Evolutionary conservation across 257 asterid species (phyloP).

Genomic region (Rhazya stricta): DNA sequence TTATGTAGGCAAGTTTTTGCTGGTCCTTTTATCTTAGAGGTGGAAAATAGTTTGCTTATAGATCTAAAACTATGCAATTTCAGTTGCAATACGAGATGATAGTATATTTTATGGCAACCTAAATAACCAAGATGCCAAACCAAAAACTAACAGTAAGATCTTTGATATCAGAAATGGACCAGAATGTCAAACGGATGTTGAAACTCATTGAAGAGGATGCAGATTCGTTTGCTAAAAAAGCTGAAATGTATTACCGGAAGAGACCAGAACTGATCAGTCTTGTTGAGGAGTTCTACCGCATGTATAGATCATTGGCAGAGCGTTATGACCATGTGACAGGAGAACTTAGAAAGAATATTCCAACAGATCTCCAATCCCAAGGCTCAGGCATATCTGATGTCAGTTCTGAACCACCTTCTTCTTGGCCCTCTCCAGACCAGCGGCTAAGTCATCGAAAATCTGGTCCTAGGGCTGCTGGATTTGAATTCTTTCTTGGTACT

Average conservation of each 20-base stretch:
- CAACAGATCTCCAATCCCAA: slow-evolving; percentile 85
- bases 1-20: background rate
- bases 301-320: slow-evolving; percentile 77
- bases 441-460: slow-evolving; percentile 44
- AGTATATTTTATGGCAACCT: background rate
- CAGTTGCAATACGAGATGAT: slow-evolving; percentile 2
- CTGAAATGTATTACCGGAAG: slow-evolving; percentile 84
- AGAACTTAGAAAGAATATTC: slow-evolving; percentile 64
- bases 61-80: background rate
- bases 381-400: slow-evolving; percentile 74
- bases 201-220: slow-evolving; percentile 84
- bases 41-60: background rate
- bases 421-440: slow-evolving; percentile 44
- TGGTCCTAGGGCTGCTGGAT: slow-evolving; percentile 85
- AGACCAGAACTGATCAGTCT: slow-evolving; percentile 72
- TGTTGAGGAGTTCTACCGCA: slow-evolving; percentile 70
- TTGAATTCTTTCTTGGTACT: slow-evolving; percentile 61
- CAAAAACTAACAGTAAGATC: slow-evolving; percentile 30
- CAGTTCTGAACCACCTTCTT: slow-evolving; percentile 62
- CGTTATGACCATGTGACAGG: slow-evolving; percentile 71
- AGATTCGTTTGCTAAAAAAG: slow-evolving; percentile 83
- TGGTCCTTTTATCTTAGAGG: background rate
- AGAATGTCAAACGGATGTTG: slow-evolving; percentile 59
- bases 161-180: slow-evolving; percentile 79
- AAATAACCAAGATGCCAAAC: slow-evolving; percentile 19